Conservation (phyloP, 1,284 basidiomycete species). For the Ceratobasidium sp. region DNA sequence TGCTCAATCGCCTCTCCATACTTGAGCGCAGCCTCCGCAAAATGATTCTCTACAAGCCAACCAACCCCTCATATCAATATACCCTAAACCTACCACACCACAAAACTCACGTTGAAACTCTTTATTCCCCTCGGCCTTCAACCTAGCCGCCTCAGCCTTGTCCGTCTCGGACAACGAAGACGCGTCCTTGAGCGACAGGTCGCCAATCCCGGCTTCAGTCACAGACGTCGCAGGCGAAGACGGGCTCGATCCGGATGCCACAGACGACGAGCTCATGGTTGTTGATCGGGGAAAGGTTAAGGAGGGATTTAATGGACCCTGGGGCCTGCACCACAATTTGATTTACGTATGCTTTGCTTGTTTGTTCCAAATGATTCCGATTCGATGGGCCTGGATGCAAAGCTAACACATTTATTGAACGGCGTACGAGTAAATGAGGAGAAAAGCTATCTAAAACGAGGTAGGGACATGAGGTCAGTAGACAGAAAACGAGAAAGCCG, state of each 20-base stretch:
- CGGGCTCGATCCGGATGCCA: slow-evolving; percentile 11
- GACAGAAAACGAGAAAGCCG: not conserved
- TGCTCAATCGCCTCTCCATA: slow-evolving; percentile 84
- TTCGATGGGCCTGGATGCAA: not conserved
- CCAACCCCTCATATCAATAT: no score
- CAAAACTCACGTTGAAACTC: slow-evolving; percentile 77
- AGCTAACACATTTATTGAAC: slow-evolving; percentile 34
- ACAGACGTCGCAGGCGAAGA: slow-evolving; percentile 24
- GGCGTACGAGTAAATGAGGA: slow-evolving; percentile 8
- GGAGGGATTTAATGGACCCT: not conserved
- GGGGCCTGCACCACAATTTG: slow-evolving; percentile 36
- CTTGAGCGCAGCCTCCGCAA: slow-evolving; percentile 73
- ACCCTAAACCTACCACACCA: not conserved
- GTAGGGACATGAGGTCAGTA: not conserved
- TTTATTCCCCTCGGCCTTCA: slow-evolving; percentile 90
- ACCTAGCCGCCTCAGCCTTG: slow-evolving; percentile 72
- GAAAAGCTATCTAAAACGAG: no score
- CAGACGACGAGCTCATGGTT: slow-evolving; percentile 14
- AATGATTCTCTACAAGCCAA: slow-evolving; percentile 67
- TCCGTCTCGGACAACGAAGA: slow-evolving; percentile 69
- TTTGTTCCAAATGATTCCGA: slow-evolving; percentile 5
- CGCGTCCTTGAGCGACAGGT: slow-evolving; percentile 37
- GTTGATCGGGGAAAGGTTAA: not conserved
- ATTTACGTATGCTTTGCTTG: slow-evolving; percentile 2
- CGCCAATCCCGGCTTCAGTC: slow-evolving; percentile 19